Base-by-base conservation (phyloP, 2,329 filamentous ascomycete genomes). In the Clonostachys rosea region DNA sequence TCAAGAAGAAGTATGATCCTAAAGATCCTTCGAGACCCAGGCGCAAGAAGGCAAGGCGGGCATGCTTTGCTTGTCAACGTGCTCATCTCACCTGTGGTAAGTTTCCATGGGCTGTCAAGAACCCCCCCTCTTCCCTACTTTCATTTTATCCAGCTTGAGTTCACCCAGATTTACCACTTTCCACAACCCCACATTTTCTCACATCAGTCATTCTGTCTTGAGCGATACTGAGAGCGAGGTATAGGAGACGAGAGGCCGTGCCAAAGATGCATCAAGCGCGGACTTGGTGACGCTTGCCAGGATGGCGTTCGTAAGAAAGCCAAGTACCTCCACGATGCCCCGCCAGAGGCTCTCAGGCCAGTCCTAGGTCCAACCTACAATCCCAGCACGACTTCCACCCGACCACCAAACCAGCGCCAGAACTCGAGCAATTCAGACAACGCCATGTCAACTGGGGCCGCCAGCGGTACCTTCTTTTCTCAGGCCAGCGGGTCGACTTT, bases 271-370 rank as follows among this genome's bases (percentile, higher is more conserved):
- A 90, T 97, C 57, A 96, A 96, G 68, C 86, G 94, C 58, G 89
- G 90, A 42, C 80, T 97, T 18, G 88, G 91, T 59, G 91, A 96
- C 64, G 83, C 83, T 51, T 99, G 94, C 62, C 91, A 96, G 66
- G 94, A 99, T 63, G 94, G 94, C 46, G 91, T 97, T 45, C 87
- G 94, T 53, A 99, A 99, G 70, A 99, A 97, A 77, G 94, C 94
- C 45, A 99, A 99, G 67, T 99, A 99, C 66, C 87, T 99, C 48
- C 91, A 97, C 62, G 94, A 97, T 76, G 91, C 92, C 24, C 91
- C 92, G 35, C 83, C 90, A 45, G 91, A 95, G 64, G 91, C 91
- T 42, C 75, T 96, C 52, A 81, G 92, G 62, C 89, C 91, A n/a
- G 90, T 94, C 40, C 78, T 94, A 43, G 84, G 86, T 6, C 82